Evolutionary conservation across 768 basidiomycete species (phyloP), one percentile per base, ranked within the genome.

Genomic region (Boletales sp.): DNA sequence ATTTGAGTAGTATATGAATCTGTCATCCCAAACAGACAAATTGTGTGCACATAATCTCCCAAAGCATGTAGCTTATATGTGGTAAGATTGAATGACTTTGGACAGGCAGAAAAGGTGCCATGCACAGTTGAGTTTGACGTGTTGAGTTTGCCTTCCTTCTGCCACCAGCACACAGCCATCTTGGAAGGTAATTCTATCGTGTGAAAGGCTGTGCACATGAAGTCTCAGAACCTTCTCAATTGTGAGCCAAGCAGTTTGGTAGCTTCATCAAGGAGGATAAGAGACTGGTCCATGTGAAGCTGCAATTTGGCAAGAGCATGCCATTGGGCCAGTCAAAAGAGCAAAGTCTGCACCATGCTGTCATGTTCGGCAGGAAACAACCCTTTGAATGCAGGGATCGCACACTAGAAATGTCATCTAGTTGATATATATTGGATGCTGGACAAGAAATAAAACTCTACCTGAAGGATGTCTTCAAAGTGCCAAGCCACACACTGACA

Each of bases 381-480:
- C 0, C 64, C 68, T 35, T 72, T 63, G 8, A 72, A 58, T 3
- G 46, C 53, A 0, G 72, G 70, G 0, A 72, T 66, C 0, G 57
- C 15, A 33, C 70, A 73, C 71, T 13, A 15, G 12, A 12, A 36
- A 14, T 36, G 36, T n/a, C 8, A 36, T 1, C 2, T 15, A 36
- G 35, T 14, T 15, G 35, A 9, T 33, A 33, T 9, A 33, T 9
- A 10, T 33, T 33, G 21, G 21, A 33, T 7, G 7, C 32, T 33
- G 7, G 13, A 33, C 19, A n/a, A 6, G 5, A 12, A 6, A 10
- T 7, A 14, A 13, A 8, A 15, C 18, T 30, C 18, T 30, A 57
- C 76, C 66, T 77, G 74, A 0, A 77, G 57, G 1, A 76, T 50
- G 36, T 78, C 73, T 44, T 77, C 72, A 45, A 70, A 77, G 41